Base-by-base conservation (phyloP, 2,329 filamentous ascomycete genomes). In the Xylariaceae sp. region DNA sequence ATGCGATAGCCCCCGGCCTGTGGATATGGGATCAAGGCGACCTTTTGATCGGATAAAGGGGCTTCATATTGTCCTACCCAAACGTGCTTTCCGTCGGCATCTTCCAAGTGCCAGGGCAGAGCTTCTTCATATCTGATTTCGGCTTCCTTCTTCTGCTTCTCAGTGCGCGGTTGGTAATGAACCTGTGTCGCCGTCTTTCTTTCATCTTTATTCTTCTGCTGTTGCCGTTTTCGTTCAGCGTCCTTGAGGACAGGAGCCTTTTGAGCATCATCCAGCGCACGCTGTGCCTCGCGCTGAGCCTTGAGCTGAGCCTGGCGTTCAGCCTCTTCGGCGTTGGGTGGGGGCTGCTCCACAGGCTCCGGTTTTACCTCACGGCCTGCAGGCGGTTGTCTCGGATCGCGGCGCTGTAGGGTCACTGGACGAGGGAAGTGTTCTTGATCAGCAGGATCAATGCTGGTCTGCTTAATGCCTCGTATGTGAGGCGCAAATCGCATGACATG, bases 71-170 rank as follows among this genome's bases (percentile, higher is more conserved):
- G 88, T 44, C 91, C 94, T 35, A 94, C 86, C 90, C 91, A 97
- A 2, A 89, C 88, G 64, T 96, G 92, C 70, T 92, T 96, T 60
- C 91, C 90, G 66, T 99, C 92, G 41, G 91, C 95, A 70, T 99
- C 94, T 69, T 99, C 94, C 37, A 99, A 73, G 69, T 96, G 91
- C 94, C 94, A 99, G 4, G 94, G 94, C 48, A 96, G 76, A 3
- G 92, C 90, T 71, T 99, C 94, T 69, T 97, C 94, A 62, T 97
- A 99, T 60, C 91, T 87, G 73, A 83, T 84, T 54, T 83, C 81
- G 0, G 79, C 77, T 55, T 84, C 80, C 75, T 79, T 95, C 79
- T 80, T 94, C 75, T 73, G 92, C 66, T 92, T 91, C 66, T 91
- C 91, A 4, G 80, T 80, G 52, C 81, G 80, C 54, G 95, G 88